Evolutionary conservation across 495 filamentous ascomycete species (phyloP).

Genomic region (Aspergillus cavernicola): DNA sequence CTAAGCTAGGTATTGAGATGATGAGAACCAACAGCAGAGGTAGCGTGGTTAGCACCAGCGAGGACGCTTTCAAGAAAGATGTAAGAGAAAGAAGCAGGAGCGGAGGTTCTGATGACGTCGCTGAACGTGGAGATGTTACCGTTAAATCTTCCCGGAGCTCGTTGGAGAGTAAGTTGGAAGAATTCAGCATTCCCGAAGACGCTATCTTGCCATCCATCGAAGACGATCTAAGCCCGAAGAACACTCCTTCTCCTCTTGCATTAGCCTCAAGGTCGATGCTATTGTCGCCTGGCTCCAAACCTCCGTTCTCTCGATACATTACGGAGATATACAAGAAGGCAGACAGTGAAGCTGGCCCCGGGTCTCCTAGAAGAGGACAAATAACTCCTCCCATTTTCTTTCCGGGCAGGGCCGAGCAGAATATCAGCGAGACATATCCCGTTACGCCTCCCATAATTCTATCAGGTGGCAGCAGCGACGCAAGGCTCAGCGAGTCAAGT

Average conservation of each 20-base stretch:
- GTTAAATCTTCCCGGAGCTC: conserved; percentile 26
- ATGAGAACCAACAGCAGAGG: conserved; percentile 92
- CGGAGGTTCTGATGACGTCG: conserved; percentile 21
- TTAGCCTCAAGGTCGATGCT: conserved; percentile 4
- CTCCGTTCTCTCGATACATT: conserved; percentile 17
- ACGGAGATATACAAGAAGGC: conserved; percentile 25
- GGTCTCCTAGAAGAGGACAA: conserved; percentile 24
- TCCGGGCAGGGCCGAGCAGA: background rate
- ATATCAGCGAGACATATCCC: conserved; percentile 11
- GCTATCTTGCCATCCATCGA: conserved; percentile 26
- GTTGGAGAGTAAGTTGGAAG: conserved; percentile 34
- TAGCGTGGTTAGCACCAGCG: conserved; percentile 62
- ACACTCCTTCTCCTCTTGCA: conserved; percentile 18
- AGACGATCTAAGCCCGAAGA: conserved; percentile 24
- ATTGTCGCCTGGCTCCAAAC: conserved; percentile 1
- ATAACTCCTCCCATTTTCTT: conserved; percentile 34
- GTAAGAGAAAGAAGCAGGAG: conserved; percentile 24
- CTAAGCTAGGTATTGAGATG: conserved; percentile 90
- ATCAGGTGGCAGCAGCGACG: conserved; percentile 1
- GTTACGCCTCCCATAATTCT: conserved; percentile 32
- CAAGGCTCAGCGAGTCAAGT: conserved; percentile 13
- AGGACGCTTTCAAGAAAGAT: conserved; percentile 40
- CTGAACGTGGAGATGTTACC: conserved; percentile 24
- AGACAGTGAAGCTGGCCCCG: conserved; percentile 3
- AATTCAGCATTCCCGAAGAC: conserved; percentile 41